phyloP scores from a whole-genome alignment of 164 flowering plant genomes.

The Liquidambar formosana region DNA sequence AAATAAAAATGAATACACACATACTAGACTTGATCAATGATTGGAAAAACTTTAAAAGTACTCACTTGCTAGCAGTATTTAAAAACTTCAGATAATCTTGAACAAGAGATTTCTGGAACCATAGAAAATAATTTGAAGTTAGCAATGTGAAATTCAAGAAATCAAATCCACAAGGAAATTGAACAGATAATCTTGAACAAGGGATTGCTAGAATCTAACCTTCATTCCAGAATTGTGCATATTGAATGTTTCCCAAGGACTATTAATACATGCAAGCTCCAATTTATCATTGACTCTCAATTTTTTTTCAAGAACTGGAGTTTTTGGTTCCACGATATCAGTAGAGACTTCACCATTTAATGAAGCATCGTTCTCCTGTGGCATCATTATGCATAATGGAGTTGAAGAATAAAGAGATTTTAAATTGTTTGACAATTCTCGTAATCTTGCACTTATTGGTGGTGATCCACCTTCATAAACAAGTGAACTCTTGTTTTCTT shows the following conservation, averaged over 20 bases:
- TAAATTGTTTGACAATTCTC: conserved; percentile 47
- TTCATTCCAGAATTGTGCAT: conserved; percentile 45
- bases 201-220: conserved; percentile 29
- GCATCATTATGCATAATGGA: conserved; percentile 21
- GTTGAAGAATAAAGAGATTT: conserved; percentile 43
- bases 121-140: neutral
- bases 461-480: conserved; percentile 39
- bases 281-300: conserved; percentile 13
- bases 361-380: conserved; percentile 12
- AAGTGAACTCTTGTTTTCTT: conserved; percentile 21
- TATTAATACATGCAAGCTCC: conserved; percentile 21
- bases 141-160: neutral
- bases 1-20: neutral
- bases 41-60: neutral
- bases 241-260: conserved; percentile 41
- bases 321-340: conserved; percentile 39
- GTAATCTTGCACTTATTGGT: conserved; percentile 51
- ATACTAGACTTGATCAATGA: neutral
- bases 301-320: conserved; percentile 34
- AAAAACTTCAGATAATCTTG: conserved; percentile 50
- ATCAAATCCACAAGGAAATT: neutral
- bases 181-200: too few species aligned
- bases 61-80: conserved; percentile 74
- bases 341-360: neutral
- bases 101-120: conserved; percentile 52